These are phyloP conservation scores for Letharia columbiana DNA, from an alignment of 495 filamentous ascomycete genomes.

Conservation along the genomic window DNA sequence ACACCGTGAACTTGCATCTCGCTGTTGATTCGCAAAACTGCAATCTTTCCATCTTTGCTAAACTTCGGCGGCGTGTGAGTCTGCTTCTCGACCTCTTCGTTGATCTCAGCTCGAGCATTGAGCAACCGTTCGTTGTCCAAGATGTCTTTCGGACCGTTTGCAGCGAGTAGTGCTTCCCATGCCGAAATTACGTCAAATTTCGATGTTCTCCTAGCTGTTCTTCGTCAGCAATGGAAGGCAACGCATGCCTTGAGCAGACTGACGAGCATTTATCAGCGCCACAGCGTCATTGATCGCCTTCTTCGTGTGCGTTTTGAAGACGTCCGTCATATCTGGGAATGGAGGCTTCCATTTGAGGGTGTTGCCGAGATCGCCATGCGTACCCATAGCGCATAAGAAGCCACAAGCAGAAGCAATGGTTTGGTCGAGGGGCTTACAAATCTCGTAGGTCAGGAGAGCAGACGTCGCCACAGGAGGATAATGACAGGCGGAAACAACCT, in stretches of 20 bases:
- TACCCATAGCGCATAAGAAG: conserved; percentile 49
- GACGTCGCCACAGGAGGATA: conserved; percentile 51
- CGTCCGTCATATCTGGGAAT: conserved; percentile 48
- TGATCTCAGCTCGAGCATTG: conserved; percentile 42
- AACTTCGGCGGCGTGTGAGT: conserved; percentile 50
- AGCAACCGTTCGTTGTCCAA: conserved; percentile 37
- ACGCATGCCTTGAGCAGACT: not conserved
- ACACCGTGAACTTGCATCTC: conserved; percentile 49
- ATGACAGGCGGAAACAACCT: conserved; percentile 45
- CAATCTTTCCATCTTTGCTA: conserved; percentile 45
- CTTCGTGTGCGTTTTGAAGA: conserved; percentile 48
- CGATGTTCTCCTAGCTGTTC: conserved; percentile 40
- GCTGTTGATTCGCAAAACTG: conserved; percentile 46
- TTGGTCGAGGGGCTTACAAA: conserved; percentile 42
- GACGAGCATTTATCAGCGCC: conserved; percentile 47
- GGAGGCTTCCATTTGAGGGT: conserved; percentile 49
- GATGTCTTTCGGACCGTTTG: conserved; percentile 36
- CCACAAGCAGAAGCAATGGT: conserved; percentile 37
- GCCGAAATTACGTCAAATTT: conserved; percentile 45
- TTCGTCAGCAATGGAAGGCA: not conserved
- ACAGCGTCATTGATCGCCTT: conserved; percentile 49
- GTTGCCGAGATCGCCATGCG: conserved; percentile 52
- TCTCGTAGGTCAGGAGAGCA: conserved; percentile 47
- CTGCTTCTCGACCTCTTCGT: conserved; percentile 45
- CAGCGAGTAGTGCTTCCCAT: conserved; percentile 43